Base-by-base conservation (phyloP, 2,329 filamentous ascomycete genomes). In the Aspergillus unguis region DNA sequence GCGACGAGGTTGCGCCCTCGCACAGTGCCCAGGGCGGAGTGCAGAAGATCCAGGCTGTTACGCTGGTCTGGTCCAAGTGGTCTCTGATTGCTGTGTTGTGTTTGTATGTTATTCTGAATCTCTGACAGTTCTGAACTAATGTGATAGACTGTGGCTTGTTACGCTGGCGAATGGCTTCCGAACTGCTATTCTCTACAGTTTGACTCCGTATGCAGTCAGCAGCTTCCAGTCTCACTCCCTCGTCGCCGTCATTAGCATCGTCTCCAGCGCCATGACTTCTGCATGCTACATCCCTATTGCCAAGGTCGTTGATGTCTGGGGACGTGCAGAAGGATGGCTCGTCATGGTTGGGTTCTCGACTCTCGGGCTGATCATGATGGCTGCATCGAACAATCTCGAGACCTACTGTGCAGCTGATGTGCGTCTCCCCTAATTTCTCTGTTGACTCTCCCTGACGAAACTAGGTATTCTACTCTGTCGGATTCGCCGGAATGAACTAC, bases 271-370 rank as follows among this genome's bases (percentile, higher is more conserved):
- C 33, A 79, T 85, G 44, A 74, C 76, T 10, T 82, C 80, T 10
- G 73, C 84, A 10, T 70, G 76, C 42, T 83, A 82, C 61, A 75
- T 86, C 17, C 80, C 83, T 1, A 70, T 84, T n/a, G 82, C 84
- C 26, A 86, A 86, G 64, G 71, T 85, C 17, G 70, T 86, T 55
- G 81, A 87, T 65, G 70, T 83, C 32, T 86, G 80, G 77, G 84
- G 83, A 23, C 80, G 84, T 35, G 76, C 82, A 0, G 77, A 85
- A 58, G 83, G 81, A 10, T 79, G 83, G 54, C 55, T 75, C 1
- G 35, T 82, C 31, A 80, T 80, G 68, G 60, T 79, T 0, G 48
- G 68, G 2, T 62, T 77, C 42, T 72, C 74, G 58, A 75, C 76
- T 0, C 49, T 78, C 0, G 77, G 78, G 6, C 68, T 85, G 44